Evolutionary conservation across 2,329 filamentous ascomycete species (phyloP), one percentile per base, ranked within the genome.

Genomic region (Leptographium procerum): DNA sequence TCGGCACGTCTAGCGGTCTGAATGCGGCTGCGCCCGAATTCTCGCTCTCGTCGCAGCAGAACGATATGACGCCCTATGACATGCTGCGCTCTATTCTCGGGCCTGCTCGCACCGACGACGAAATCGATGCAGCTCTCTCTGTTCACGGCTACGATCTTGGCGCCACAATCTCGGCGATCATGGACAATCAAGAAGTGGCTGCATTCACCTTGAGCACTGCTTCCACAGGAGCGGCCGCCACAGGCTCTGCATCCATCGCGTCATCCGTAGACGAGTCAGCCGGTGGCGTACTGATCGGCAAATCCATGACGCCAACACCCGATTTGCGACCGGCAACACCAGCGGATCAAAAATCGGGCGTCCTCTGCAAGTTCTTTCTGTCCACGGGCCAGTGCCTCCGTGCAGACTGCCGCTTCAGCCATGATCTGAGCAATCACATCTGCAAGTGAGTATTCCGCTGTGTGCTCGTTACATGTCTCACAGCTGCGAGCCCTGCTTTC

Each of bases 281-380:
- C 22, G 82, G 81, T 64, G 83, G 84, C 62, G 79, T 92, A 50
- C 71, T 96, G 22, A 89, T 97, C 60, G 94, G 94, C 56, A 96
- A 96, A 69, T 95, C 90, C 22, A 89, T 96, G 77, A 83, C 83
- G 48, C 82, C 88, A 77, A 83, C 83, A 48, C 82, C 88, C 19
- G 84, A 88, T 14, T 80, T 83, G 22, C 82, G 91, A 40, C 89
- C 91, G 19, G 77, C 81, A 10, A 95, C 91, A 0, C 91, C 92
- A 2, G 82, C 84, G 28, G 82, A 83, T 28, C 85, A 87, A 65
- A 92, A 91, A 70, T 90, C 88, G 62, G 87, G 90, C 29, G 87
- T 96, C 45, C 89, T 97, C 48, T 99, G 94, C 81, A 95, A 96
- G 73, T 99, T 97, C 71, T 97, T 91, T 78, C 77, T 99, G 63